Evolutionary conservation across 495 filamentous ascomycete species (phyloP).

Genomic region (Astrothelium macrocarpum): DNA sequence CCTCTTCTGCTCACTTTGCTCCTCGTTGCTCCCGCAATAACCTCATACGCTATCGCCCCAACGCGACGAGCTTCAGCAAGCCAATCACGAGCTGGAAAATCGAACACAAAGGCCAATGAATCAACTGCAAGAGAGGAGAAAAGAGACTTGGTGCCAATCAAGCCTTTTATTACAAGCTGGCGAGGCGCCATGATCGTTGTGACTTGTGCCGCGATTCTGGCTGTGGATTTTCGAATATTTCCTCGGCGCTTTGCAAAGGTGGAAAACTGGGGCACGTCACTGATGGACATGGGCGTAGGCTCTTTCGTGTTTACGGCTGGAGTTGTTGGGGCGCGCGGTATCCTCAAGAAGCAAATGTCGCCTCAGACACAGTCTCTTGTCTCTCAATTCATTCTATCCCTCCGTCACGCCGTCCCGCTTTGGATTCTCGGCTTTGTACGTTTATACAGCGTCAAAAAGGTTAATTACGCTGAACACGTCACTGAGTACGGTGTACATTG

Average conservation of each 20-base stretch:
- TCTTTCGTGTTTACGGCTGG: constrained; percentile 95
- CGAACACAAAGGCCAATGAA: constrained; percentile 5
- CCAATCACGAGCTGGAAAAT: constrained; percentile 13
- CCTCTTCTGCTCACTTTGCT: constrained; percentile 69
- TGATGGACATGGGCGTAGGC: constrained; percentile 97
- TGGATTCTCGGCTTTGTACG: constrained; percentile 72
- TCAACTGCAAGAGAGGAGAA: not conserved
- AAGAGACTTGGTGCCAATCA: constrained; percentile 56
- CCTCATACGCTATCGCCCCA: constrained; percentile 24
- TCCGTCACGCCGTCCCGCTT: constrained; percentile 74
- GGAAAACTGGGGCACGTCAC: constrained; percentile 93
- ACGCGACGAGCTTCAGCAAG: not conserved
- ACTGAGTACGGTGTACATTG: constrained; percentile 98
- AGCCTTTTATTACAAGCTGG: constrained; percentile 86
- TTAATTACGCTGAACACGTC: constrained; percentile 95
- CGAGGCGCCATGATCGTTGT: constrained; percentile 85
- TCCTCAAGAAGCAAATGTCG: constrained; percentile 59
- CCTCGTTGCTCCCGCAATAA: constrained; percentile 53
- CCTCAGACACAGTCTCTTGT: constrained; percentile 24
- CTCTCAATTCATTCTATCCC: constrained; percentile 34
- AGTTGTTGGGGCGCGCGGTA: constrained; percentile 78
- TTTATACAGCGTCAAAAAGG: constrained; percentile 78
- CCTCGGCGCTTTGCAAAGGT: constrained; percentile 94
- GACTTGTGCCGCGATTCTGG: constrained; percentile 88
- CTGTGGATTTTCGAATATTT: constrained; percentile 90